Evolutionary conservation across 257 asterid genomes (phyloP), one percentile per base, ranked within the genome.

Genomic region (Rhazya stricta): DNA sequence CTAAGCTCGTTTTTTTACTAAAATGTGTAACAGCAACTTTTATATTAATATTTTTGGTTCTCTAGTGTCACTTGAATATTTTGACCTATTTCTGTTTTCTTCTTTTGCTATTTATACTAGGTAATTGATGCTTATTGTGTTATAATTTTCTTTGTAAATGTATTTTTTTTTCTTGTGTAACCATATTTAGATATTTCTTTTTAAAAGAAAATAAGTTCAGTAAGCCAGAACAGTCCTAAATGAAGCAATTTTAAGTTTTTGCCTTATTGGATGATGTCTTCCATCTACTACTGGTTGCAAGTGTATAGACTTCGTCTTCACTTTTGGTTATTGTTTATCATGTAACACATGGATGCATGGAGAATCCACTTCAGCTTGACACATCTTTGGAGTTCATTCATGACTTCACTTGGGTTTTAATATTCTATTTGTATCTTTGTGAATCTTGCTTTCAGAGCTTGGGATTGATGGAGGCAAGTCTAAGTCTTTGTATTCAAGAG

Each of bases 391-490:
- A 46, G 65, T 25, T 21, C 69, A n/a, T 68, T 43, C 67, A 3
- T 12, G 5, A 45, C 11, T 7, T 53, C 41, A 42, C 6, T 56
- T 69, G 9, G 27, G 41, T 30, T 34, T 71, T 41, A 65, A 54
- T 21, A 30, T 56, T 48, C 57, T 54, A 42, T 42, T 54, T 57
- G 53, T 53, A 57, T 32, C 74, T 69, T 78, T 63, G 62, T 50
- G 41, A 60, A 83, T 79, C 81, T 75, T 85, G 70, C 79, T 79
- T 80, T 74, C 86, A 91, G 99, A 88, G 88, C 85, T 92, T 60
- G 99, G 99, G 71, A 82, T 83, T 76, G 51, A 75, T 61, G 86
- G 87, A 67, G 97, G 98, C 87, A 95, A 95, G 83, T 79, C 97
- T 46, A 92, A 83, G 89, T 85, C 99, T 74, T 75, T 92, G 84